Evolutionary conservation across 805 yeast species (phyloP), one percentile per base, ranked within the genome.

Genomic region (Teunomyces panamensis): DNA sequence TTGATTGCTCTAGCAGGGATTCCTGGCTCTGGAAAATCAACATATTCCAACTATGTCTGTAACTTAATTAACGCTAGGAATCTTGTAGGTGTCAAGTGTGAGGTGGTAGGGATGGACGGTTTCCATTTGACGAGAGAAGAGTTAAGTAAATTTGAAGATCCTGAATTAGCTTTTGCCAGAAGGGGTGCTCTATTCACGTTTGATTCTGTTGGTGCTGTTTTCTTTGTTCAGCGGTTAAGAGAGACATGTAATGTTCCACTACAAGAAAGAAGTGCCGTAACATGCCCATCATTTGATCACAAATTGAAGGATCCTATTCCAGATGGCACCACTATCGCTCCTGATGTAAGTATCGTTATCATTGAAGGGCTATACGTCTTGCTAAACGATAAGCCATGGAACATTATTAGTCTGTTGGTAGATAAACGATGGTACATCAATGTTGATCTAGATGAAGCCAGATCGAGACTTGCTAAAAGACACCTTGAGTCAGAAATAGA

Each of bases 181-280:
- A 75, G 97, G 43, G 97, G 97, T 0, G 85, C 96, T 0, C 95
- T 96, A 1, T 80, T 75, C 55, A 90, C 97, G 0, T 92, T 91
- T 67, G 91, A 91, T 59, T 79, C 86, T 63, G 14, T 54, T n/a
- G 48, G 41, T 10, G 51, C 51, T 29, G 44, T 50, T 14, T 44
- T 14, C 16, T 24, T 41, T 9, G 56, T 60, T 5, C 39, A 32
- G 37, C 27, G 35, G 30, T 48, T 37, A 30, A 44, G 11, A 9
- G 34, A 34, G 14, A 41, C 37, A 5, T 26, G 41, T 37, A 7
- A 11, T 6, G 13, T 13, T n/a, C 41, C 41, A n/a, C 29, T 3
- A 10, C 27, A 17, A 42, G 35, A 41, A 26, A 13, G 43, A 24
- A 13, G 9, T n/a, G 62, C 56, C 13, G 27, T 37, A 9, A 5